phyloP scores from a whole-genome alignment of 2,329 filamentous ascomycete genomes.

The Phialocephala subalpina region DNA sequence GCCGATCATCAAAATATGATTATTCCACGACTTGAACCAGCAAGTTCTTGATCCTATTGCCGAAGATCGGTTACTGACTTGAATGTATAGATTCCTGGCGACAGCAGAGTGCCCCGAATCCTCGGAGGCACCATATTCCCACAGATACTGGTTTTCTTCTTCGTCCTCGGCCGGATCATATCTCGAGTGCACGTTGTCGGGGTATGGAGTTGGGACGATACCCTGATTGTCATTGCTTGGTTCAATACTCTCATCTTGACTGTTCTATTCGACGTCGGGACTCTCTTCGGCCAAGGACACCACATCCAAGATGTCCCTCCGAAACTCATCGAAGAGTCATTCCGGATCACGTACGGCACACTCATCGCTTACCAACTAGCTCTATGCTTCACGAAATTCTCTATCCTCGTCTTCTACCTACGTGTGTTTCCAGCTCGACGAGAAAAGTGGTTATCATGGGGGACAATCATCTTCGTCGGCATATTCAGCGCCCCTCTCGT shows the following conservation, averaged over 20 bases:
- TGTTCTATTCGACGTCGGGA: neutral
- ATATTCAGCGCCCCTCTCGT: neutral
- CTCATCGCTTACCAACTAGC: conserved; percentile 13
- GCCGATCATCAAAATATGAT: too few relatives aligned
- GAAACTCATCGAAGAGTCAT: neutral
- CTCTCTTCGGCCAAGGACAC: conserved; percentile 12
- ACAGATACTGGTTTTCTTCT: neutral
- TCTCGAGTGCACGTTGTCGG: neutral
- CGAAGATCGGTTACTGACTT: neutral
- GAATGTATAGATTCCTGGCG: conserved; percentile 4
- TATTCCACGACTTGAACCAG: neutral
- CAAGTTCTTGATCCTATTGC: neutral
- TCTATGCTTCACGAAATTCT: conserved; percentile 11
- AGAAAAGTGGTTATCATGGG: conserved; percentile 13
- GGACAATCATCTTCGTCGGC: conserved; percentile 2
- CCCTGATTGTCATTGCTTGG: conserved; percentile 8
- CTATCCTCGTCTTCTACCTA: conserved; percentile 16
- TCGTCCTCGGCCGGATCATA: conserved; percentile 5
- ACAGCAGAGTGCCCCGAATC: neutral
- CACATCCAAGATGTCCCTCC: conserved; percentile 2
- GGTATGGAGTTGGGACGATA: conserved; percentile 11
- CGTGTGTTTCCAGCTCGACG: conserved; percentile 4
- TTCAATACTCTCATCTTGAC: conserved; percentile 3
- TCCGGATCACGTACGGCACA: neutral
- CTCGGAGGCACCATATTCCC: neutral